phyloP scores from a whole-genome alignment of 805 yeast genomes.

The Kodamaea nitidulidarum region DNA sequence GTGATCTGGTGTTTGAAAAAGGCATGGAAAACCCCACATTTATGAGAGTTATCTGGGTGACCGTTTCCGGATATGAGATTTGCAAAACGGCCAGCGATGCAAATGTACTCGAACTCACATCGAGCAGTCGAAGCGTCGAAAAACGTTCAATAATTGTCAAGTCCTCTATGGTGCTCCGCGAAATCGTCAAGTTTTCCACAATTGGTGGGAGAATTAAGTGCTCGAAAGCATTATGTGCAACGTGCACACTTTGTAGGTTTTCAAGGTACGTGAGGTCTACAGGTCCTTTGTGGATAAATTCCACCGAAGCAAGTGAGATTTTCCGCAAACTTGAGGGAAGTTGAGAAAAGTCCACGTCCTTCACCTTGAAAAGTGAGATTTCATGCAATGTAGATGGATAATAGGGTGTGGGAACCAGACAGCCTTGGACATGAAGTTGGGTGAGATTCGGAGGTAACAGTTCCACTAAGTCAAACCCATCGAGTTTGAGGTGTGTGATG shows the following conservation, averaged over 20 bases:
- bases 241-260: slow-evolving; percentile 1
- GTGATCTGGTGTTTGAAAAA: neutral
- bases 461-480: slow-evolving; percentile 2
- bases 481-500: slow-evolving; percentile 5
- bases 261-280: slow-evolving; percentile 5
- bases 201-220: neutral
- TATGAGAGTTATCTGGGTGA: slow-evolving; percentile 1
- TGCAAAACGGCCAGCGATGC: slow-evolving; percentile 5
- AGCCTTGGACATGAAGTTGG: slow-evolving; percentile 1
- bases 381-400: slow-evolving; percentile 4
- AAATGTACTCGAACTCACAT: slow-evolving; percentile 2
- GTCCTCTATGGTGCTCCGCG: neutral
- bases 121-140: slow-evolving; percentile 1
- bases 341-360: slow-evolving; percentile 4
- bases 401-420: slow-evolving; percentile 1
- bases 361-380: slow-evolving; percentile 2
- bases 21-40: slow-evolving; percentile 4
- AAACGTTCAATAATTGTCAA: slow-evolving; percentile 1
- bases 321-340: slow-evolving; percentile 2
- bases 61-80: neutral
- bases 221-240: slow-evolving; percentile 3
- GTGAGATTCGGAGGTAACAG: slow-evolving; percentile 5
- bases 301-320: slow-evolving; percentile 1
- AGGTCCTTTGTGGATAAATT: neutral
- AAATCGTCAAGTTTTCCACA: slow-evolving; percentile 1